phyloP scores from a whole-genome alignment of 176 grass and related monocot species.

The Dendrocalamus sinicus region DNA sequence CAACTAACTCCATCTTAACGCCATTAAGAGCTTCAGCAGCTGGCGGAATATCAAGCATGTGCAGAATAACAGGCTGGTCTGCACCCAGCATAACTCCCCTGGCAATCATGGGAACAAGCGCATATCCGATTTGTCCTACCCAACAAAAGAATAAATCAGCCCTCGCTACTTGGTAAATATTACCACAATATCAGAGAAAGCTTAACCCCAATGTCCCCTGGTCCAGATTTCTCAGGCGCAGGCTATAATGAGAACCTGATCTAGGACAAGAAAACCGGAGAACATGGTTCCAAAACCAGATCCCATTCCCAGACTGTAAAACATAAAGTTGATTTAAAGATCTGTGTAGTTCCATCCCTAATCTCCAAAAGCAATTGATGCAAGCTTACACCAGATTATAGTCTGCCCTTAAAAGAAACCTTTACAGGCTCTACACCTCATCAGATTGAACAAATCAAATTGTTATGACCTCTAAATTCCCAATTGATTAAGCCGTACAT shows the following conservation, averaged over 20 bases:
- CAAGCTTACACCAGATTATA: not conserved
- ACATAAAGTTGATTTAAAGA: not conserved
- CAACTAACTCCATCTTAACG: conserved; percentile 96
- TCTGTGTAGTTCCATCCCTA: not conserved
- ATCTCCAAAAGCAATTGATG: not conserved
- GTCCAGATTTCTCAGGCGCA: not conserved
- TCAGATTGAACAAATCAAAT: not conserved
- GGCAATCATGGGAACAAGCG: conserved; percentile 96
- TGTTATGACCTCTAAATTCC: not conserved
- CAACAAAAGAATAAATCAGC: conserved; percentile 36
- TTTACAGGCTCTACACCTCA: not conserved
- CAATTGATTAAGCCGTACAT: not conserved
- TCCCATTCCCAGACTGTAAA: not conserved
- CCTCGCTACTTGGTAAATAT: not conserved
- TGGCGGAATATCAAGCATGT: conserved; percentile 94
- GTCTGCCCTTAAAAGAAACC: not conserved
- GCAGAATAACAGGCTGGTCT: conserved; percentile 96
- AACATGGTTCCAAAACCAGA: not conserved
- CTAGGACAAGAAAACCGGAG: not conserved
- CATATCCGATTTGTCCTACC: conserved; percentile 99
- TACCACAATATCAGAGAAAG: not conserved
- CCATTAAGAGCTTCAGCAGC: conserved; percentile 89
- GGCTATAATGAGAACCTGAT: not conserved
- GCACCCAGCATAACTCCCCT: conserved; percentile 88
- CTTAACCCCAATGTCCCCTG: not conserved